Conservation (phyloP, 139 green algal species). For the Eudorina sp. region DNA sequence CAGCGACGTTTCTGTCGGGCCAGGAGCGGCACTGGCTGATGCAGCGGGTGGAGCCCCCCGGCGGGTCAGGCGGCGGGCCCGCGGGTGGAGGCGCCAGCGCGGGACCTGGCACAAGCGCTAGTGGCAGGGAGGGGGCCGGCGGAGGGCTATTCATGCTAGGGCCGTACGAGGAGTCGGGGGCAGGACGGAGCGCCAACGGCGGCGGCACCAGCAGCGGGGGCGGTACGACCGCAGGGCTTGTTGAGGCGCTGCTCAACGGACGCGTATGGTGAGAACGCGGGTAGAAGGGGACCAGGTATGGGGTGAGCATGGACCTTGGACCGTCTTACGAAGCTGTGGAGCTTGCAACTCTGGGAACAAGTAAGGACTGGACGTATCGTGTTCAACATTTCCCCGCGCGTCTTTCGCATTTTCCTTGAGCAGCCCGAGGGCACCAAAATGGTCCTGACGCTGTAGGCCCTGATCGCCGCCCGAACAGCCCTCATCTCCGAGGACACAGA, state of each 20-base stretch:
- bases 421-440: too few species aligned
- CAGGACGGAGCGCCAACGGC: background rate
- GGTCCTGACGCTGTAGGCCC: too few species aligned
- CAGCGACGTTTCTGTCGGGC: conserved; percentile 40
- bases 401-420: too few species aligned
- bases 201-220: background rate
- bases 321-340: too few species aligned
- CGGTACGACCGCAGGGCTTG: background rate
- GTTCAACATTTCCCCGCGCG: too few species aligned
- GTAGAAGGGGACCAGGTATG: background rate
- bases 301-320: too few species aligned
- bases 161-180: background rate
- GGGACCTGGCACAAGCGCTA: background rate
- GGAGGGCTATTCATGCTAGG: background rate
- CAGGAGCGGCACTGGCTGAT: conserved; percentile 54
- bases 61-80: background rate
- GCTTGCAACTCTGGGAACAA: too few species aligned
- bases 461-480: too few species aligned
- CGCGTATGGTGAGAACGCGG: conserved; percentile 9
- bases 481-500: too few species aligned
- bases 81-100: background rate
- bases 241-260: conserved; percentile 22
- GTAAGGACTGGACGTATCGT: too few species aligned
- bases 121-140: background rate
- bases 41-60: background rate